Evolutionary conservation across 2,329 filamentous ascomycete genomes (phyloP), one percentile per base, ranked within the genome.

Genomic region (Thermoascus crustaceus): DNA sequence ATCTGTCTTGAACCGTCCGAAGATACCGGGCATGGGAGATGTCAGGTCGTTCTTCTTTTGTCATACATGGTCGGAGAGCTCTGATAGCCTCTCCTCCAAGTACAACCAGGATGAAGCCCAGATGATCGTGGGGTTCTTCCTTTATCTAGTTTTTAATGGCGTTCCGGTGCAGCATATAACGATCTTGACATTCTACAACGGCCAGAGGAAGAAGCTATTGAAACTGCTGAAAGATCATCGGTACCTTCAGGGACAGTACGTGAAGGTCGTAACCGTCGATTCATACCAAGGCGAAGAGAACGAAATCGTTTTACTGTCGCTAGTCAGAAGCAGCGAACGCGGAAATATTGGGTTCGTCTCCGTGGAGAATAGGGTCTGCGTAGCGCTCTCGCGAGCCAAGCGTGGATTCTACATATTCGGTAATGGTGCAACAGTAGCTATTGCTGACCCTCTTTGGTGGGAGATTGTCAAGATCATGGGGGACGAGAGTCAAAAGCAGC

Each of bases 241-340:
- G 1, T 64, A 68, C 33, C 61, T 78, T 29, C 59, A 65, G 37
- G 46, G 55, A n/a, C 42, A 50, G 3, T 56, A 59, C 39, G 51
- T 73, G 47, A 80, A 80, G 2, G 80, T 94, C 1, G 75, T 76
- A 21, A 94, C 87, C 0, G 84, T 95, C 0, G 88, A 94, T 50
- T 85, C 82, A 0, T 94, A 89, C 50, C 87, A 94, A 55, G 87
- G 87, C 8, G 86, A 94, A 49, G 86, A 94, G 54, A 94, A 94
- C 42, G 82, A 88, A 16, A 68, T 94, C 6, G 70, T 95, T 7
- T 55, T 94, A 2, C 64, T 94, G 0, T 94, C 87, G 0, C 65
- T 94, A 0, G 86, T 91, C 3, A 75, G 88, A 27, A 87, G 80
- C 44, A 82, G 80, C 22, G 44, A 53, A 1, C 49, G 62, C 1